Percentiles rank a stretch among this genome's conserved stretches.
phyloP scores from a whole-genome alignment of 2,329 filamentous ascomycete genomes.

The Aureobasidium zeae region DNA sequence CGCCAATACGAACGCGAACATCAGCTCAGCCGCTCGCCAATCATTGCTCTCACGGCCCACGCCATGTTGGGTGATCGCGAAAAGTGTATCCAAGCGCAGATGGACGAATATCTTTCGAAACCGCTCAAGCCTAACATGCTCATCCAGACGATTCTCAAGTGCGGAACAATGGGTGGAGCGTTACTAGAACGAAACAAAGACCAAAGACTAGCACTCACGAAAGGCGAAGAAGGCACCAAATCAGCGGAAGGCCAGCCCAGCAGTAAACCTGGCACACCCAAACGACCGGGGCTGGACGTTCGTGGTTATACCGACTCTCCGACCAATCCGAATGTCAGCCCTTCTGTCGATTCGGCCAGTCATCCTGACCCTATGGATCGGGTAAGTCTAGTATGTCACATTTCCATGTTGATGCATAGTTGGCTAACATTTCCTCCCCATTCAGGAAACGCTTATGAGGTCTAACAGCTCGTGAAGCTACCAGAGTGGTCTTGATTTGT shows the following conservation, averaged over 20 bases:
- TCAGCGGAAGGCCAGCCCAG: neutral
- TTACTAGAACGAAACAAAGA: conserved; percentile 66
- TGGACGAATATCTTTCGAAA: conserved; percentile 98
- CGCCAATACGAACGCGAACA: conserved; percentile 84
- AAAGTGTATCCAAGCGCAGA: conserved; percentile 96
- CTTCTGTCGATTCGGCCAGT: conserved; percentile 51
- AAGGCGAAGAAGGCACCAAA: conserved; percentile 12
- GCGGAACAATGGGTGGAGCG: conserved; percentile 79
- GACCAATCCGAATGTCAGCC: conserved; percentile 52
- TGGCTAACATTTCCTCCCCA: neutral
- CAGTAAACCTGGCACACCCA: conserved; percentile 14
- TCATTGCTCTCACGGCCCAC: conserved; percentile 93
- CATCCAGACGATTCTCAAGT: conserved; percentile 96
- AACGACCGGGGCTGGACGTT: conserved; percentile 38
- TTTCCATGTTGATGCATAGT: neutral
- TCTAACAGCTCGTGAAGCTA: conserved; percentile 15
- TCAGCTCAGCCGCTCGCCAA: conserved; percentile 74
- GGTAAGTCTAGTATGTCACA: conserved; percentile 33
- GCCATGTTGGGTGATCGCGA: conserved; percentile 98
- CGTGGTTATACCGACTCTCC: conserved; percentile 63
- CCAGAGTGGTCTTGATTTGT: neutral
- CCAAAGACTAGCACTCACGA: conserved; percentile 26
- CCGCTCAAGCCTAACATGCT: conserved; percentile 93
- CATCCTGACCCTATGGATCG: conserved; percentile 50
- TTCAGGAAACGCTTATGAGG: conserved; percentile 23